Base-by-base conservation (phyloP, 495 filamentous ascomycete genomes). In the Sordaria brevicollis region DNA sequence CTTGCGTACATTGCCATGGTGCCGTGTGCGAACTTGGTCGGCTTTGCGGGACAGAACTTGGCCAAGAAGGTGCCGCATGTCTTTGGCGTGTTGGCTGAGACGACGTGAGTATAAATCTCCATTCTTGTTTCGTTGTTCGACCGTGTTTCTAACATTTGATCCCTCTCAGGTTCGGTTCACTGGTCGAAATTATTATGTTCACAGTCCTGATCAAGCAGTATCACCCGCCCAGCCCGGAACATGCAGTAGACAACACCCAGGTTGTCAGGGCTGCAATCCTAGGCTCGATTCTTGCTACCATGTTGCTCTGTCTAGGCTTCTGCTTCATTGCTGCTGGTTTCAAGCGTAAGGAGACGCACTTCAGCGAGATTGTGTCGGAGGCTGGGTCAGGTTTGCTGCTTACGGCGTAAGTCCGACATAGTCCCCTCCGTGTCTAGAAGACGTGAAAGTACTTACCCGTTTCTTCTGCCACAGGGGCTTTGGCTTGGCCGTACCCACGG, bases 101-200 rank as follows among this genome's bases (percentile, higher is more conserved):
- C 89, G 0, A 90, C 90, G 25, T 79, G 62, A 73, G 78, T 74
- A 11, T n/a, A n/a, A n/a, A n/a, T 31, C 67, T n/a, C n/a, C 36
- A 66, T 35, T 21, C 2, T 36, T 36, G 19, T 66, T 65, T 25
- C 6, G 9, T 49, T 17, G 21, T 65, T 8, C 15, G 15, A 39
- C 35, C 17, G 38, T 19, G 36, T 21, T 13, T 65, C 54, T 35
- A 65, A 43, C 35, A 31, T 21, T 19, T 13, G 31, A 15, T n/a
- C 35, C 13, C 11, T 39, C n/a, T n/a, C n/a, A 80, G 79, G 4
- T 79, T 94, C 21, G 91, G 90, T 9, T 89, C 91, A 10, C 78
- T 92, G 5, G 92, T 96, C 65, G 93, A 97, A 73, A 88, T 96
- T 57, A 86, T 96, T 65, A 83, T 96, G 29, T 93, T 95, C 76